A percentile compares a stretch with the other conserved stretches of the same genome.
Evolutionary conservation across 2,329 filamentous ascomycete species (phyloP).

Genomic region (Paecilomyces sp.): DNA sequence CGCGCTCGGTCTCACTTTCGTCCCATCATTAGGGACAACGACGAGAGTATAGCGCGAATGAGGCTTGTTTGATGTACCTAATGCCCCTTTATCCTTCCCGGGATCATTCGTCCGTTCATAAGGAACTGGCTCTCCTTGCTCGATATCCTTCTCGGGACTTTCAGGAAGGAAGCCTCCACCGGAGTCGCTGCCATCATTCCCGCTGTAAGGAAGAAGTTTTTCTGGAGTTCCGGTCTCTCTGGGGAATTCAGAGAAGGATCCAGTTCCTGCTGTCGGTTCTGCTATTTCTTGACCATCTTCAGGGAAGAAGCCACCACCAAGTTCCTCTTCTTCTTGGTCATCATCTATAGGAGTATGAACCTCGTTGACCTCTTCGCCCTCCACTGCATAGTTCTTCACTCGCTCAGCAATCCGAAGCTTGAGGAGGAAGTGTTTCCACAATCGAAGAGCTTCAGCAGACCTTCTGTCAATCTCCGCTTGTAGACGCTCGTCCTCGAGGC

Average conservation of each 20-base stretch:
- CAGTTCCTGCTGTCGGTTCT: constrained; percentile 1
- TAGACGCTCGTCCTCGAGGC: constrained; percentile 58
- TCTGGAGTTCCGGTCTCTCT: not conserved
- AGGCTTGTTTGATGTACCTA: constrained; percentile 1
- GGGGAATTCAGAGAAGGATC: not conserved
- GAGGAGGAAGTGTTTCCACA: constrained; percentile 55
- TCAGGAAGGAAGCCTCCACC: constrained; percentile 24
- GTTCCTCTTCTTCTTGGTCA: constrained; percentile 14
- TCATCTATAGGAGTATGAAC: constrained; percentile 25
- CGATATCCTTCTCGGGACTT: constrained; percentile 1
- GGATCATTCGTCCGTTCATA: constrained; percentile 4
- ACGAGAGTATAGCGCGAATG: constrained; percentile 20
- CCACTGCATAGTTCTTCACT: constrained; percentile 52
- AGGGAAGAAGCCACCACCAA: constrained; percentile 33
- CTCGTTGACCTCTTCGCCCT: constrained; percentile 28
- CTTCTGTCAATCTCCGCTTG: constrained; percentile 54
- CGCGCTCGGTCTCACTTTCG: not conserved
- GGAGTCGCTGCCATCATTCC: not conserved
- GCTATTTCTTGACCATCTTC: constrained; percentile 18
- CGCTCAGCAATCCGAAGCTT: constrained; percentile 65
- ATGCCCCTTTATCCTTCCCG: not conserved
- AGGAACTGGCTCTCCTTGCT: not conserved
- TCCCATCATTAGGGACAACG: constrained; percentile 17
- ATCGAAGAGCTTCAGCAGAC: constrained; percentile 42
- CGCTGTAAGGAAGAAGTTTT: not conserved